These are phyloP conservation scores for Nicotiana noctiflora DNA, from an alignment of 257 asterid genomes.

Conservation along the genomic window DNA sequence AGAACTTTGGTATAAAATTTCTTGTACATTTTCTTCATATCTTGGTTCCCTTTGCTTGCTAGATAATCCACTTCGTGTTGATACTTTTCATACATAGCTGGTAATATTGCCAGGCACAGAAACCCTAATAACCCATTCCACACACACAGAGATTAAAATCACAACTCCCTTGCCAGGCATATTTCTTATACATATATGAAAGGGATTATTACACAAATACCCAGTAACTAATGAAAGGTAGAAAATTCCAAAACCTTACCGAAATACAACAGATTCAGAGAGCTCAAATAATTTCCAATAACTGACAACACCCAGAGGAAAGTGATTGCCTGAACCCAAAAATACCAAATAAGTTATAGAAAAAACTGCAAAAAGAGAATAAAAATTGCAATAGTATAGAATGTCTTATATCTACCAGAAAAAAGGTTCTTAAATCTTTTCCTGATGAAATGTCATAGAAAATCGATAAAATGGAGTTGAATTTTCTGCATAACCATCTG, in stretches of 20 bases:
- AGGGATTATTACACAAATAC: too few species aligned
- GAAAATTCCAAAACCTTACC: constrained; percentile 25
- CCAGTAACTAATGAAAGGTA: neutral
- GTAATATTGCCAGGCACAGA: constrained; percentile 42
- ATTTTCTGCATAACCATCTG: constrained; percentile 47
- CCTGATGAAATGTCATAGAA: constrained; percentile 64
- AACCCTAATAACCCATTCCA: constrained; percentile 36
- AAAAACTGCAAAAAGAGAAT: neutral
- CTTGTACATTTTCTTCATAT: constrained; percentile 50
- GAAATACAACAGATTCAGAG: constrained; percentile 50
- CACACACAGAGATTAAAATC: neutral
- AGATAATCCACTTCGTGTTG: constrained; percentile 60
- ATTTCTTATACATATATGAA: too few species aligned
- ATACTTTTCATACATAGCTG: constrained; percentile 57
- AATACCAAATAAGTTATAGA: neutral
- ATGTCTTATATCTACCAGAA: constrained; percentile 35
- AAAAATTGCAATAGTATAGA: neutral
- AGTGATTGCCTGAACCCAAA: constrained; percentile 39
- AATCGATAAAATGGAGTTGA: constrained; percentile 30
- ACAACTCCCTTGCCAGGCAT: too few species aligned
- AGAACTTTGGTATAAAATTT: constrained; percentile 51
- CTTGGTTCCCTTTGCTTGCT: constrained; percentile 46
- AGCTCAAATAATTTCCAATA: constrained; percentile 55
- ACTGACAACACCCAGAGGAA: constrained; percentile 61
- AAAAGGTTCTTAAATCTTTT: constrained; percentile 54